These are phyloP conservation scores for Lichtheimia hyalospora DNA, from an alignment of 371 early-diverging fungal species.

Conservation along the genomic window DNA sequence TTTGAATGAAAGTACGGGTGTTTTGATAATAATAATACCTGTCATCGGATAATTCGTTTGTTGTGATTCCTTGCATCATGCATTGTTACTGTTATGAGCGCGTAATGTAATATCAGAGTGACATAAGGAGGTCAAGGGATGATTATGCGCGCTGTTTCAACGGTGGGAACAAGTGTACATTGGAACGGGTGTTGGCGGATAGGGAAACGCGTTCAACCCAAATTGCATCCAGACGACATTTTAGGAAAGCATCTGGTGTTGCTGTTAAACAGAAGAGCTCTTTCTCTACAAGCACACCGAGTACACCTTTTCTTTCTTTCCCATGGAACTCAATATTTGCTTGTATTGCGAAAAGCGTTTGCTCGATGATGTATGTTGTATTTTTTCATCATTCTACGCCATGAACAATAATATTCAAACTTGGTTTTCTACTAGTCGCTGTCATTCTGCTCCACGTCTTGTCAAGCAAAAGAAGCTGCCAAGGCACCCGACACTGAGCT, in stretches of 20 bases:
- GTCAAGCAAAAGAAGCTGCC: slow-evolving; percentile 11
- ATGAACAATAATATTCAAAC: background rate
- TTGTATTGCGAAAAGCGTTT: slow-evolving; percentile 20
- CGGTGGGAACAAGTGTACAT: background rate
- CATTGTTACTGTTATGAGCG: too few species aligned
- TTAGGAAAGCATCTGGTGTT: background rate
- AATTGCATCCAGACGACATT: background rate
- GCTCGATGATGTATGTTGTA: slow-evolving; percentile 12
- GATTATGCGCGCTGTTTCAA: too few species aligned
- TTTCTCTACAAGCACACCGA: background rate
- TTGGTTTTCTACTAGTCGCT: background rate
- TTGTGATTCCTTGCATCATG: too few species aligned
- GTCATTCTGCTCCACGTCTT: slow-evolving; percentile 8
- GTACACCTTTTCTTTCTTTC: background rate
- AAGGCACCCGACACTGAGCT: slow-evolving; percentile 4
- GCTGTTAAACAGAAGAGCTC: background rate
- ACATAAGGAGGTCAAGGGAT: too few species aligned
- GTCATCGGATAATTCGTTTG: too few species aligned
- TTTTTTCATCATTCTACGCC: background rate
- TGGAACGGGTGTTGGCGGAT: background rate
- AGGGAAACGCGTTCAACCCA: background rate
- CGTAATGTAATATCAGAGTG: too few species aligned
- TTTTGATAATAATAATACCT: too few species aligned
- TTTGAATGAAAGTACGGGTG: too few species aligned
- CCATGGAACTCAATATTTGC: slow-evolving; percentile 21